Evolutionary conservation across 192 early-diverging fungal genomes (phyloP), one percentile per base, ranked within the genome.

Genomic region (Phlyctochytrium bullatum): DNA sequence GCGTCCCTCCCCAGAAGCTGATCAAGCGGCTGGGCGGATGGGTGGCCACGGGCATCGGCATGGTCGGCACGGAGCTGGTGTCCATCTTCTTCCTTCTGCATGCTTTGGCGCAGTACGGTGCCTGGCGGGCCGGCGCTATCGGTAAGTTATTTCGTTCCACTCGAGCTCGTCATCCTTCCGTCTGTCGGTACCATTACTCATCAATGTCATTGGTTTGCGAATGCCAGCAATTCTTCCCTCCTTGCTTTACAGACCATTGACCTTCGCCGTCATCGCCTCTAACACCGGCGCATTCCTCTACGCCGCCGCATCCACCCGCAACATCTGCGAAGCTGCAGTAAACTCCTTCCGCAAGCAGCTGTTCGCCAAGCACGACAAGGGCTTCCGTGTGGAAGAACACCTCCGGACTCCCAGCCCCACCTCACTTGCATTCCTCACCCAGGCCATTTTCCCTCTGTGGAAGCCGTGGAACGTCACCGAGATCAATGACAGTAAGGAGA

Each of bases 401-500:
- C 6, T 47, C 20, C 6, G 40, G 6, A 6, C 40, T 47, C 40
- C 40, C 20, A 20, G 40, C 40, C 10, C 40, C 20, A 20, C 40
- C 20, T 47, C 40, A 20, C 16, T 57, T 6, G 10, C 54, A 10
- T 25, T 57, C 14, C 54, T 57, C 14, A 10, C 25, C 27, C 54
- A 57, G 27, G 12, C 54, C 54, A 6, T 57, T 28, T 25, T 25
- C 27, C 54, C 54, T 6, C 12, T 57, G 4, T 57, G 27, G 16
- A 14, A 57, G 27, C 54, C 54, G 6, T 57, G 12, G 54, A 57
- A 57, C 54, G 27, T 57, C 54, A 57, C 54, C 20, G 27, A 14
- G 27, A 14, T 25, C 20, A 25, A 57, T 57, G 54, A 57, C 54
- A 57, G 40, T 47, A 47, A 47, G 40, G n/a, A n/a, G n/a, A n/a